Evolutionary conservation across 176 grass and related monocot species (phyloP).

Genomic region (Dactylis glomerata): DNA sequence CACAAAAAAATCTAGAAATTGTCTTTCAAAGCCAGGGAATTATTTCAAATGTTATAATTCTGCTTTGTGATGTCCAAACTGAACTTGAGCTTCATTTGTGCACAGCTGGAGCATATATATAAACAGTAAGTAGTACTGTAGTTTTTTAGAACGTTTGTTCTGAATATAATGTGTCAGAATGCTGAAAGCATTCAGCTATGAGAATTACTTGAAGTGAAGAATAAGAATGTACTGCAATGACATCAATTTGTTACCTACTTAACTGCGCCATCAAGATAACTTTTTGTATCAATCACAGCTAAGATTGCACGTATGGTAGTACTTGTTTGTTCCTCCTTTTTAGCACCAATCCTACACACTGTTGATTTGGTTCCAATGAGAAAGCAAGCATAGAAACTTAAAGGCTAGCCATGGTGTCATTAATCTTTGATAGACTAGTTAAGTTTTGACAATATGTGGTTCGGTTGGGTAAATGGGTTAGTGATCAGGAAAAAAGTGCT

Average conservation of each 20-base stretch:
- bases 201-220: conserved; percentile 34
- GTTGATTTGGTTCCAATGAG: no score
- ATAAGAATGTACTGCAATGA: conserved; percentile 31
- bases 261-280: conserved; percentile 29
- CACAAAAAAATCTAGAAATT: conserved; percentile 27
- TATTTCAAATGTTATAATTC: conserved; percentile 38
- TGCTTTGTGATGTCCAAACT: conserved; percentile 36
- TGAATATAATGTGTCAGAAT: conserved; percentile 32
- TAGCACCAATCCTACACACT: not conserved
- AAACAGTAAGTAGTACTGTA: not conserved
- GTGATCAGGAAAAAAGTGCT: no score
- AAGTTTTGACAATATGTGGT: conserved; percentile 28
- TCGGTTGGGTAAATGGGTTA: no score
- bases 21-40: conserved; percentile 30
- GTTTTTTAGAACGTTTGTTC: conserved; percentile 22
- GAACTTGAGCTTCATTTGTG: conserved; percentile 20
- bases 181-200: conserved; percentile 10
- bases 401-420: conserved; percentile 20
- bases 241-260: conserved; percentile 35
- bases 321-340: conserved; percentile 27
- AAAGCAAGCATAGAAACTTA: no score
- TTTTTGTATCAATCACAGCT: conserved; percentile 28
- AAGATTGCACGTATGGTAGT: conserved; percentile 2
- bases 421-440: conserved; percentile 21
- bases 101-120: not conserved